A percentile compares a stretch with the other conserved stretches of the same genome.
phyloP scores from a whole-genome alignment of 176 grass and related monocot species.

The Rhynchospora pubera region DNA sequence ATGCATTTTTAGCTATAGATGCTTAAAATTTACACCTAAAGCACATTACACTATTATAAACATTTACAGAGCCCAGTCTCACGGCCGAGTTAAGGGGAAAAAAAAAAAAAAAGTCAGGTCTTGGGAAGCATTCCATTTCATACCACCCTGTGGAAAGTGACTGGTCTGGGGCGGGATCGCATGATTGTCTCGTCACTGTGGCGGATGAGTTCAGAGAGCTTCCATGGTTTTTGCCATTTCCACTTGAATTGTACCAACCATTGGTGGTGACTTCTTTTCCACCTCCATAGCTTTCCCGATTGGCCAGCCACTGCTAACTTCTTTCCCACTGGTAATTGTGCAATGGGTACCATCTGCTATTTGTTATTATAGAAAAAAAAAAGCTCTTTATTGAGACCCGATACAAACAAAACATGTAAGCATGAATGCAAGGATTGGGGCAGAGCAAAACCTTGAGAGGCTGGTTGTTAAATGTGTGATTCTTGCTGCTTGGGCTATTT shows the following conservation, averaged over 20 bases:
- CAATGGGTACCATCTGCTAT: slow-evolving; percentile 81
- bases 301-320: slow-evolving; percentile 59
- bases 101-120: slow-evolving; percentile 31
- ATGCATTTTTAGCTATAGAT: slow-evolving; percentile 53
- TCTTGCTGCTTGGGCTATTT: slow-evolving; percentile 69
- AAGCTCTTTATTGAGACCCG: not conserved
- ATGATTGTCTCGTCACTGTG: slow-evolving; percentile 79
- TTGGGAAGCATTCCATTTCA: slow-evolving; percentile 9
- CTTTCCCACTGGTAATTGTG: slow-evolving; percentile 50
- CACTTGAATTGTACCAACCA: slow-evolving; percentile 98
- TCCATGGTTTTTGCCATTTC: slow-evolving; percentile 99
- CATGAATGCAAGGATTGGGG: not conserved
- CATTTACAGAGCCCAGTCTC: slow-evolving; percentile 55
- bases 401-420: not conserved
- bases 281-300: slow-evolving; percentile 95
- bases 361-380: not conserved
- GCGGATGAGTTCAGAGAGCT: slow-evolving; percentile 79
- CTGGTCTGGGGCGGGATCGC: slow-evolving; percentile 55
- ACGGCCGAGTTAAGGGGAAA: slow-evolving; percentile 55
- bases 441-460: slow-evolving; percentile 58
- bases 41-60: slow-evolving; percentile 53
- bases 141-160: slow-evolving; percentile 48
- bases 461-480: slow-evolving; percentile 47
- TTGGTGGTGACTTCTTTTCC: slow-evolving; percentile 98
- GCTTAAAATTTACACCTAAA: slow-evolving; percentile 75